Conservation (phyloP, 2,329 filamentous ascomycete genomes). For the Aspergillus fijiensis region DNA sequence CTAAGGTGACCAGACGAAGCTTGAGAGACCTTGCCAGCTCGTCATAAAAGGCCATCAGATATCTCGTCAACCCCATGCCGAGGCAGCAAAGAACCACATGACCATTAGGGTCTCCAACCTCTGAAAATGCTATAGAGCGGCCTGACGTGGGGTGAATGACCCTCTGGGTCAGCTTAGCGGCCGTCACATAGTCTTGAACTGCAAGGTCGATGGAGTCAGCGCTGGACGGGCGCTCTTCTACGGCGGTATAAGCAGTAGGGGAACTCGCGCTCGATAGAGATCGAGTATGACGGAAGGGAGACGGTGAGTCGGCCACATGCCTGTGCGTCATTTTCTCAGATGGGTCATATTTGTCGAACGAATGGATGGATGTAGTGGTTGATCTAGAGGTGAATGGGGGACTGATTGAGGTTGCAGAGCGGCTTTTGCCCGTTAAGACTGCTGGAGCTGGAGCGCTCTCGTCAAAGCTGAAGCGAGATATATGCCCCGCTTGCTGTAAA, state of each 20-base stretch:
- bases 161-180: conserved; percentile 81
- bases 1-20: conserved; percentile 85
- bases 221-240: conserved; percentile 72
- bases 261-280: conserved; percentile 40
- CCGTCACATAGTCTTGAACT: conserved; percentile 79
- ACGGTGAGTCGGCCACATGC: conserved; percentile 30
- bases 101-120: conserved; percentile 89
- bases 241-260: conserved; percentile 46
- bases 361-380: conserved; percentile 28
- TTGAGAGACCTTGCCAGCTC: conserved; percentile 87
- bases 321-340: conserved; percentile 27
- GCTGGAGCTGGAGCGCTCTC: conserved; percentile 70
- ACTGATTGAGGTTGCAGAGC: conserved; percentile 26
- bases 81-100: conserved; percentile 95
- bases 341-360: conserved; percentile 33
- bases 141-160: conserved; percentile 83
- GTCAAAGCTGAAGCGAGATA: conserved; percentile 32
- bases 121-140: conserved; percentile 88
- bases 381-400: conserved; percentile 30
- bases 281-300: conserved; percentile 35
- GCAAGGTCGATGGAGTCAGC: conserved; percentile 86
- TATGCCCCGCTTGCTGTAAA: conserved; percentile 15
- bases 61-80: conserved; percentile 94
- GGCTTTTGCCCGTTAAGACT: conserved; percentile 60
- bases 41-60: conserved; percentile 95